A percentile compares a stretch with the other conserved stretches of the same genome.
Evolutionary conservation across 1,284 basidiomycete species (phyloP).

Genomic region (Rhodotorula sp.): DNA sequence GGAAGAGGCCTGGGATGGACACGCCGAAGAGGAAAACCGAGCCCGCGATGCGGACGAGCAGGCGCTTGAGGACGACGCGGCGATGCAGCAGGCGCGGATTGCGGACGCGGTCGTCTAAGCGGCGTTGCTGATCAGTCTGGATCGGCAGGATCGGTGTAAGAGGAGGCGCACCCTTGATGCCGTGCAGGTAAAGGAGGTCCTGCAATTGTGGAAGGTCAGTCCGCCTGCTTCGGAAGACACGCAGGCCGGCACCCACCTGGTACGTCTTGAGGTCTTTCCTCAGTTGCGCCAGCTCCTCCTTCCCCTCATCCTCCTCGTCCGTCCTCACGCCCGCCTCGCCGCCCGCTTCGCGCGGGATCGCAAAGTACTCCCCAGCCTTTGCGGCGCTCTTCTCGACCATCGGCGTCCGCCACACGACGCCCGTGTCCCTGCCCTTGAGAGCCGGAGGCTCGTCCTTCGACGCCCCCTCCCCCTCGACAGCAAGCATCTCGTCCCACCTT

Average conservation of each 20-base stretch:
- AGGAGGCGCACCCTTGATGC: constrained; percentile 59
- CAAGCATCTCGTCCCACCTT: constrained; percentile 15
- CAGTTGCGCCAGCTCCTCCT: constrained; percentile 53
- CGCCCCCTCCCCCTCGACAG: neutral
- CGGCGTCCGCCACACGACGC: constrained; percentile 21
- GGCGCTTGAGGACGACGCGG: constrained; percentile 62
- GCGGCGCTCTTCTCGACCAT: constrained; percentile 19
- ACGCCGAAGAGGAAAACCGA: constrained; percentile 66
- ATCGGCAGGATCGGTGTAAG: neutral
- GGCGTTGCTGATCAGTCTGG: neutral
- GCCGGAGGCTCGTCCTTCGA: neutral
- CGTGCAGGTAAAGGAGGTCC: constrained; percentile 63
- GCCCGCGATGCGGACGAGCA: constrained; percentile 66
- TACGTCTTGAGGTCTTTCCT: constrained; percentile 68
- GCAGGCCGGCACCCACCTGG: constrained; percentile 52
- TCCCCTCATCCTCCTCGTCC: constrained; percentile 4
- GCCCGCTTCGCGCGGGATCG: neutral
- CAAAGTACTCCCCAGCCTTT: constrained; percentile 22
- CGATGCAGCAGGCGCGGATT: constrained; percentile 57
- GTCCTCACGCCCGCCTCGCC: neutral
- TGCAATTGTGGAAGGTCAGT: neutral
- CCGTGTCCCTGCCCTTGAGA: neutral
- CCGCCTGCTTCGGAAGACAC: fast-evolving
- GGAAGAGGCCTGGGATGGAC: constrained; percentile 73
- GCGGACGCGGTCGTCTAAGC: constrained; percentile 70